Evolutionary conservation across 2,329 filamentous ascomycete species (phyloP), one percentile per base, ranked within the genome.

Genomic region (Monilinia fructigena): DNA sequence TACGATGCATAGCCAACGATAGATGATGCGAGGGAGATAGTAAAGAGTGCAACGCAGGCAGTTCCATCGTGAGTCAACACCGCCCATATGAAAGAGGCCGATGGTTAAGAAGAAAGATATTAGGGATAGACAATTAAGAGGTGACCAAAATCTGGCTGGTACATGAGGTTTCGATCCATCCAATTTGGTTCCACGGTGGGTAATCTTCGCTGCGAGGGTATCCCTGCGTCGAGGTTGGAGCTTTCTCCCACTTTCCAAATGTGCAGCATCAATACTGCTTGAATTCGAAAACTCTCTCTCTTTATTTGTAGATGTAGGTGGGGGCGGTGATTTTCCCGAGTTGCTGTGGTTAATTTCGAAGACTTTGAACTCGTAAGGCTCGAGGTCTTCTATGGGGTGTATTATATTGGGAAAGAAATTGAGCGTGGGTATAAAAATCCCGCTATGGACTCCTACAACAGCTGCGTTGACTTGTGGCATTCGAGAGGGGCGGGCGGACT

Each of bases 381-480:
- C 76, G 23, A 83, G 71, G 7, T 81, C 77, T 55, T 85, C 83
- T 26, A 86, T 80, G 4, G 82, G 82, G 62, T 85, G 83, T 66
- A 88, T 81, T 68, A 87, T 84, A 70, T 85, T 85, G 52, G 85
- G 83, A 70, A 88, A 88, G 78, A 86, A 87, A 65, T 85, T 85
- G 6, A 87, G 81, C 1, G 82, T 81, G 65, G 82, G 80, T 38
- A 86, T 79, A 1, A 80, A 78, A 4, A 81, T 82, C 58, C 85
- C 86, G 68, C 81, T 85, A 69, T 83, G 80, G 11, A 87, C 84
- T n/a, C 85, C 85, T 1, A 82, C 81, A 72, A 87, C 83, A 63
- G 81, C 81, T 52, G 84, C 84, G 20, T 79, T 78, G 20, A 81
- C 80, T 68, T 83, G 81, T 55, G 86, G 85, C 73, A 88, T 81